Conservation (phyloP, 805 yeast genomes). For the Candida vaughaniae region DNA sequence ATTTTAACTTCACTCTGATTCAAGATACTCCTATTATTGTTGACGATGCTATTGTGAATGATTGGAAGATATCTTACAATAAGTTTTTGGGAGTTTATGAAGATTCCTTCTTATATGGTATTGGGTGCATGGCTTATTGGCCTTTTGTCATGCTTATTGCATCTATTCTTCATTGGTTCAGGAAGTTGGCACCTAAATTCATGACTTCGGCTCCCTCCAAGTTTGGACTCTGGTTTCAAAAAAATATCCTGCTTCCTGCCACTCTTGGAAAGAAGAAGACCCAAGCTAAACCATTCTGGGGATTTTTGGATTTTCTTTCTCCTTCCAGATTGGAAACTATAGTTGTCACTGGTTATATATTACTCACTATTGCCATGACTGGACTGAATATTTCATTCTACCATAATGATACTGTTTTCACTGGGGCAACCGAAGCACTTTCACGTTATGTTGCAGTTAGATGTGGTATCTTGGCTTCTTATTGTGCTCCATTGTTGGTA, state of each 20-base stretch:
- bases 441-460: conserved; percentile 47
- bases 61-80: conserved; percentile 10
- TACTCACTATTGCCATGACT: conserved; percentile 16
- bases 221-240: conserved; percentile 21
- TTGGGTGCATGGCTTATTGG: conserved; percentile 51
- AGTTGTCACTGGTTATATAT: conserved; percentile 22
- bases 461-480: conserved; percentile 47
- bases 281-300: conserved; percentile 17
- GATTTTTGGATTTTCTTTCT: conserved; percentile 23
- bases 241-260: conserved; percentile 29
- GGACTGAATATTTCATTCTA: conserved; percentile 18
- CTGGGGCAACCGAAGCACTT: conserved; percentile 16
- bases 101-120: conserved; percentile 27
- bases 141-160: conserved; percentile 41
- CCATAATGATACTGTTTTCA: conserved; percentile 26
- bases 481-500: conserved; percentile 50
- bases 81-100: conserved; percentile 22
- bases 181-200: conserved; percentile 37
- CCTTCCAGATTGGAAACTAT: conserved; percentile 40
- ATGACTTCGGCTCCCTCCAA: conserved; percentile 28
- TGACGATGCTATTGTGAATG: conserved; percentile 8
- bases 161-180: conserved; percentile 42
- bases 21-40: conserved; percentile 25
- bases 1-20: conserved; percentile 19
- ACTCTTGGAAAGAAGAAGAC: conserved; percentile 17